These are phyloP conservation scores for Chaetomium tenue DNA, from an alignment of 495 filamentous ascomycete species.

Conservation along the genomic window DNA sequence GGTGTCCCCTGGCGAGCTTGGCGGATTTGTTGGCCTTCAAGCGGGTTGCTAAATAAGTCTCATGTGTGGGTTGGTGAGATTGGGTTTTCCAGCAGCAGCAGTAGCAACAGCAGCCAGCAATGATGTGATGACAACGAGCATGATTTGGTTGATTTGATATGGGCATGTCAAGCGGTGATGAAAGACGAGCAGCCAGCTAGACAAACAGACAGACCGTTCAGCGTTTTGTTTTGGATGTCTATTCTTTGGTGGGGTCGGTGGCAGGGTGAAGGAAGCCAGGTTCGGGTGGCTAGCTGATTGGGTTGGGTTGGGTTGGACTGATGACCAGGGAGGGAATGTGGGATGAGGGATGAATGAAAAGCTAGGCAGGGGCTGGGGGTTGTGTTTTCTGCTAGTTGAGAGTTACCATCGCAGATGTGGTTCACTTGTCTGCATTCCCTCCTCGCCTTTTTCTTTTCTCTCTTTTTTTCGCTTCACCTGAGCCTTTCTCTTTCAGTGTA, in stretches of 20 bases:
- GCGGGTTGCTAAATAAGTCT: slow-evolving; percentile 49
- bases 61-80: background rate
- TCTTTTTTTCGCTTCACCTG: background rate
- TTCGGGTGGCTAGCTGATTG: background rate
- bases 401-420: background rate
- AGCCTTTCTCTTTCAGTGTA: background rate
- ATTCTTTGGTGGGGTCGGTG: background rate
- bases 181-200: too few relatives aligned
- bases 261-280: background rate
- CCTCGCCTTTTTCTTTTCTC: background rate
- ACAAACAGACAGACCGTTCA: background rate
- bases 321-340: background rate
- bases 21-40: slow-evolving; percentile 82
- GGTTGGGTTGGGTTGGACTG: background rate
- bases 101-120: background rate
- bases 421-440: background rate
- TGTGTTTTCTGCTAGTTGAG: background rate
- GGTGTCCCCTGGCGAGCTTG: slow-evolving; percentile 76
- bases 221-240: slow-evolving; percentile 8
- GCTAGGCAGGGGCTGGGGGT: background rate
- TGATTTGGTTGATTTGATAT: slow-evolving; percentile 8
- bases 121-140: background rate
- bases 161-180: background rate
- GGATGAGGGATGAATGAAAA: background rate
- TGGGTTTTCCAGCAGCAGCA: background rate